phyloP scores from a whole-genome alignment of 116 monocot species.

The Iris pallida region DNA sequence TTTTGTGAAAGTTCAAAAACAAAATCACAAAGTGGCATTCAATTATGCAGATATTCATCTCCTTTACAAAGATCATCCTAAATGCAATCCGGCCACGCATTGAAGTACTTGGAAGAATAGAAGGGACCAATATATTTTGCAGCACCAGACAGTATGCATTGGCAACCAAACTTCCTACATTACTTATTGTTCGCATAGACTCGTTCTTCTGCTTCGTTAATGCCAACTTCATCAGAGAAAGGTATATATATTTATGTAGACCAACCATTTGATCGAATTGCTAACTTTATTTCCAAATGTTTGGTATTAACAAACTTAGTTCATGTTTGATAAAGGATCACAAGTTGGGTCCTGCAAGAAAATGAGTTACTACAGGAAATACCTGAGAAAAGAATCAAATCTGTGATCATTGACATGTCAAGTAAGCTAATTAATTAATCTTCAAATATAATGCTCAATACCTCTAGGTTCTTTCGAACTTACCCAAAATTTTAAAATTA shows the following conservation, averaged over 20 bases:
- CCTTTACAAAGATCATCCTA: slow-evolving; percentile 64
- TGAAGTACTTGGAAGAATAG: slow-evolving; percentile 67
- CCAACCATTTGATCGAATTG: too few species aligned
- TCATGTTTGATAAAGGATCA: slow-evolving; percentile 27
- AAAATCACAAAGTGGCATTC: not conserved
- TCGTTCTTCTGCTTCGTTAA: slow-evolving; percentile 66
- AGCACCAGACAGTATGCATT: slow-evolving; percentile 60
- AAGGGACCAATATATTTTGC: slow-evolving; percentile 69
- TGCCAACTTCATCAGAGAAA: slow-evolving; percentile 71
- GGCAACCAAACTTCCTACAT: slow-evolving; percentile 12
- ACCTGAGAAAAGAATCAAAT: slow-evolving; percentile 26
- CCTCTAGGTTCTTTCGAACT: not conserved
- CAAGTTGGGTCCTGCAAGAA: slow-evolving; percentile 34
- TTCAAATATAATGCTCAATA: not conserved
- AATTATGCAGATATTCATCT: slow-evolving; percentile 54
- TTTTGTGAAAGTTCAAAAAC: too few species aligned
- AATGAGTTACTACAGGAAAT: slow-evolving; percentile 21
- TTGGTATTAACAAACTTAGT: not conserved
- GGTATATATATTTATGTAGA: slow-evolving; percentile 25
- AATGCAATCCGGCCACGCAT: slow-evolving; percentile 40
- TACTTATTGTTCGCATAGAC: slow-evolving; percentile 50
- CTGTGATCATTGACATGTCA: slow-evolving; percentile 76
- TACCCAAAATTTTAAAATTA: not conserved
- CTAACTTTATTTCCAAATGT: not conserved
- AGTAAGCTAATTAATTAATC: slow-evolving; percentile 29